phyloP scores from a whole-genome alignment of 2,329 filamentous ascomycete genomes.

The Colletotrichum kahawae region DNA sequence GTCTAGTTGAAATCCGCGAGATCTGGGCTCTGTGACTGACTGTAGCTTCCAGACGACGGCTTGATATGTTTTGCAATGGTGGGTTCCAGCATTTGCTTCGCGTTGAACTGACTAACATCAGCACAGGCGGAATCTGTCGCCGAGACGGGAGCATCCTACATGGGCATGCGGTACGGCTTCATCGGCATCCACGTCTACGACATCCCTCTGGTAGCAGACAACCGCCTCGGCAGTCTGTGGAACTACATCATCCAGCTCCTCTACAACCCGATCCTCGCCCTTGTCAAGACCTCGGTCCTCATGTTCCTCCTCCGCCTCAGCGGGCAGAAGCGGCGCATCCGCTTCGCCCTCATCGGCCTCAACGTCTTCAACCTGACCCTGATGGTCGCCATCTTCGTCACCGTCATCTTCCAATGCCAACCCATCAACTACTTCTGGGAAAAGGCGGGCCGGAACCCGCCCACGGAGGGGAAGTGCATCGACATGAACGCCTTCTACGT shows the following conservation, averaged over 20 bases:
- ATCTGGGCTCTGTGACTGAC: background rate
- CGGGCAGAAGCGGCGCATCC: conserved; percentile 32
- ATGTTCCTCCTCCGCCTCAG: conserved; percentile 38
- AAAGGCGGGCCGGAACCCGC: conserved; percentile 10
- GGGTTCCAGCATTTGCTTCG: background rate
- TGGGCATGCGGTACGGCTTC: conserved; percentile 13
- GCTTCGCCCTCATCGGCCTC: conserved; percentile 31
- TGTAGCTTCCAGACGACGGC: background rate
- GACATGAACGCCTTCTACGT: conserved; percentile 31
- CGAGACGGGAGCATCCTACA: conserved; percentile 12
- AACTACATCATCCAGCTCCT: conserved; percentile 36
- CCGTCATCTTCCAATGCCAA: conserved; percentile 45
- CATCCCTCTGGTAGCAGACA: conserved; percentile 10
- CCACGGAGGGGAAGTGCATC: conserved; percentile 13
- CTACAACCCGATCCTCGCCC: conserved; percentile 39
- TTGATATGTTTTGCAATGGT: conserved; percentile 18
- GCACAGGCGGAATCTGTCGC: conserved; percentile 9
- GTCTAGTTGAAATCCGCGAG: background rate
- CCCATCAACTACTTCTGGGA: conserved; percentile 42
- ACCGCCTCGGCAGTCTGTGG: conserved; percentile 27
- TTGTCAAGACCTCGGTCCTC: conserved; percentile 39
- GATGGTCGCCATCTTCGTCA: conserved; percentile 40
- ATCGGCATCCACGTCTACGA: conserved; percentile 13
- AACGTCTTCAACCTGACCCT: conserved; percentile 39
- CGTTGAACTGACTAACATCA: background rate